Percentiles rank a stretch among this genome's conserved stretches.
These are phyloP conservation scores for Exobasidium rhododendri DNA, from an alignment of 1,284 basidiomycete genomes.

Conservation along the genomic window DNA sequence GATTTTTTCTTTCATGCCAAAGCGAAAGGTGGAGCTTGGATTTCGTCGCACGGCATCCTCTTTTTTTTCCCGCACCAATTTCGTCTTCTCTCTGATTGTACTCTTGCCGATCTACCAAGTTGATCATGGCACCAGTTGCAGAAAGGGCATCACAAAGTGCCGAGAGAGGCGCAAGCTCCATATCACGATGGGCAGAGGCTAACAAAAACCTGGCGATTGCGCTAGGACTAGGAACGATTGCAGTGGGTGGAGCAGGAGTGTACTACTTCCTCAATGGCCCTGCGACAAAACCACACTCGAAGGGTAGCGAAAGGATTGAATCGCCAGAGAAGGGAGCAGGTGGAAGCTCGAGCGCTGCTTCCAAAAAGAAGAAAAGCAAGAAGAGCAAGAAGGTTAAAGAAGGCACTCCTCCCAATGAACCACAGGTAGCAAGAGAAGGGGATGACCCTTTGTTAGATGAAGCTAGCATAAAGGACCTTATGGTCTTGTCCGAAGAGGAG, in stretches of 20 bases:
- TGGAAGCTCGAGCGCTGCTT: slow-evolving; percentile 4
- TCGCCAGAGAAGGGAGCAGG: slow-evolving; percentile 19
- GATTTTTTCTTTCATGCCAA: too few relatives aligned
- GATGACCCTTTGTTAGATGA: slow-evolving; percentile 50
- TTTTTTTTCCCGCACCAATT: too few relatives aligned
- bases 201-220: slow-evolving; percentile 46
- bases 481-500: slow-evolving; percentile 38
- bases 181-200: slow-evolving; percentile 43
- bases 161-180: background rate
- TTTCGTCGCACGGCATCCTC: too few relatives aligned
- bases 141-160: slow-evolving; percentile 12
- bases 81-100: too few relatives aligned
- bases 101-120: too few relatives aligned
- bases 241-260: slow-evolving; percentile 33
- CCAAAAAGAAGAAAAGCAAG: slow-evolving; percentile 48
- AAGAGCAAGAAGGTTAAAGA: slow-evolving; percentile 38
- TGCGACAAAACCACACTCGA: slow-evolving; percentile 13
- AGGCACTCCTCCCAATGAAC: slow-evolving; percentile 12
- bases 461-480: slow-evolving; percentile 38
- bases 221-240: slow-evolving; percentile 39
- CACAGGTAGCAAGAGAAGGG: slow-evolving; percentile 16
- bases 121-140: slow-evolving; percentile 1
- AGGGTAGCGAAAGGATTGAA: slow-evolving; percentile 1
- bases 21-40: too few relatives aligned
- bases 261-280: slow-evolving; percentile 31